Percentiles rank a stretch among this genome's conserved stretches.
These are phyloP conservation scores for Sechiopsis laciniata DNA, from an alignment of 306 rosid species.

Conservation along the genomic window DNA sequence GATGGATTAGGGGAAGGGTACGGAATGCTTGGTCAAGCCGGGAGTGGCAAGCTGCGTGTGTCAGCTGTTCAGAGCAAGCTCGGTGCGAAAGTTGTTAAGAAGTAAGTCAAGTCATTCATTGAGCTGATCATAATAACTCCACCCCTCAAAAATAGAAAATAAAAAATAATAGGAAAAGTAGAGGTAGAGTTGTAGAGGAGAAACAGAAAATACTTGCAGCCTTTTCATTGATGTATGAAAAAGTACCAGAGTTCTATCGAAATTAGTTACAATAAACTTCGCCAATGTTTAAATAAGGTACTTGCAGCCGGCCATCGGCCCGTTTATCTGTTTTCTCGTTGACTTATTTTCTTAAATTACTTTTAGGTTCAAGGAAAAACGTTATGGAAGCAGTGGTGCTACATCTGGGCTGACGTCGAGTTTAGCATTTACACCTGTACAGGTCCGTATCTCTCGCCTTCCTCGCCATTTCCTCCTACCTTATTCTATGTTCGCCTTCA, in stretches of 20 bases:
- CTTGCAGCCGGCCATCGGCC: not conserved
- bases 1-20: conserved; percentile 97
- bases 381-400: conserved; percentile 84
- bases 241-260: no score
- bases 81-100: conserved; percentile 85
- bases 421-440: conserved; percentile 96
- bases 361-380: conserved; percentile 84
- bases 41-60: conserved; percentile 95
- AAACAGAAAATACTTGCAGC: not conserved
- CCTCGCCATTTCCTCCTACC: not conserved
- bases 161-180: not conserved
- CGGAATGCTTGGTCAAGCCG: conserved; percentile 99
- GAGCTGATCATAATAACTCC: not conserved
- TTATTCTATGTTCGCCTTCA: not conserved
- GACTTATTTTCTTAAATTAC: conserved; percentile 15
- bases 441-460: conserved; percentile 40
- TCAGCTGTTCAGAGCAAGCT: conserved; percentile 78
- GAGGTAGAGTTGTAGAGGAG: not conserved
- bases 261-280: no score
- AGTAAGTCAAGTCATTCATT: conserved; percentile 35
- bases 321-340: conserved; percentile 9
- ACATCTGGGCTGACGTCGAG: conserved; percentile 88
- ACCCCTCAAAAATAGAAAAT: not conserved
- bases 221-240: no score
- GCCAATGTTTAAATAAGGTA: no score